These are phyloP conservation scores for Moniliophthora roreri DNA, from an alignment of 1,284 basidiomycete genomes.

Conservation along the genomic window DNA sequence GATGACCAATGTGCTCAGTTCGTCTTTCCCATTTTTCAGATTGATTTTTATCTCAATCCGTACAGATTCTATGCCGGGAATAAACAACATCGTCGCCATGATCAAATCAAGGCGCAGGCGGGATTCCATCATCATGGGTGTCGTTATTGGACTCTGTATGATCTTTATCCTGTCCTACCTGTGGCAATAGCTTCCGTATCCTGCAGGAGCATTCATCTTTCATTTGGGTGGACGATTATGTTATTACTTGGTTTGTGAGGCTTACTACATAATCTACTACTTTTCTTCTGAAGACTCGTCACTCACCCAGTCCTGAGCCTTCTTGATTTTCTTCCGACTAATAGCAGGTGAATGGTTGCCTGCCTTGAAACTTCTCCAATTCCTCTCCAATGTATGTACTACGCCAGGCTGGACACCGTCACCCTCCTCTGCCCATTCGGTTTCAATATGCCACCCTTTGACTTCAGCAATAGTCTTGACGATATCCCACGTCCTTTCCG, in stretches of 20 bases:
- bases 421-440: slow-evolving; percentile 46
- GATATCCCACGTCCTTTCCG: slow-evolving; percentile 70
- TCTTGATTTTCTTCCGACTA: slow-evolving; percentile 5
- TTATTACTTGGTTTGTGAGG: not conserved
- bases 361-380: slow-evolving; percentile 61
- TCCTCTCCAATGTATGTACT: slow-evolving; percentile 61
- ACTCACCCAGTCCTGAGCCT: slow-evolving; percentile 9
- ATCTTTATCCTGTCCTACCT: slow-evolving; percentile 81
- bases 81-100: slow-evolving; percentile 90
- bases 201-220: too few species aligned
- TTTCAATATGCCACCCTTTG: slow-evolving; percentile 67
- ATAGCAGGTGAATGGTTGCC: slow-evolving; percentile 37
- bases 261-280: not conserved
- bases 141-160: slow-evolving; percentile 83
- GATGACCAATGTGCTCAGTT: slow-evolving; percentile 83
- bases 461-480: slow-evolving; percentile 58
- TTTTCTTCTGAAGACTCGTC: slow-evolving; percentile 6
- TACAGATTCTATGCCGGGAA: slow-evolving; percentile 86
- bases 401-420: slow-evolving; percentile 52
- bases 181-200: slow-evolving; percentile 28
- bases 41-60: slow-evolving; percentile 6
- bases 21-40: slow-evolving; percentile 26
- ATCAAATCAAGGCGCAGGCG: slow-evolving; percentile 88
- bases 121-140: slow-evolving; percentile 89
- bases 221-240: not conserved